These are phyloP conservation scores for Leishmania aethiopica DNA, from an alignment of 208 protist genomes.

Conservation along the genomic window DNA sequence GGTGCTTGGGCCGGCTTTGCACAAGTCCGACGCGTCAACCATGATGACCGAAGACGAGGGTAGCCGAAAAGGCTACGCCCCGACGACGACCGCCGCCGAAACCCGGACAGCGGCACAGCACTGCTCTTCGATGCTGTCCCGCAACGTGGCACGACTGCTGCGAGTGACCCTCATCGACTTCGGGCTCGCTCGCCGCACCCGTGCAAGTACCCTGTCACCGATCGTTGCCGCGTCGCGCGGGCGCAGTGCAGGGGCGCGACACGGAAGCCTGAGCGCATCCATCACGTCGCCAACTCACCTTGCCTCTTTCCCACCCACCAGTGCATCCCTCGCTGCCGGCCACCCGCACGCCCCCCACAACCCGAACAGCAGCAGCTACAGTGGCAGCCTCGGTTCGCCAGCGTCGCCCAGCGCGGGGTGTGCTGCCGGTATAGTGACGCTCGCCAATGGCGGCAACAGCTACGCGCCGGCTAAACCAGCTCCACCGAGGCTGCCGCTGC, in stretches of 20 bases:
- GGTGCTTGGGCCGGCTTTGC: slow-evolving; percentile 38
- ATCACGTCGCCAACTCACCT: slow-evolving; percentile 14
- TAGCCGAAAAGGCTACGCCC: background rate
- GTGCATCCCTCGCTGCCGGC: background rate
- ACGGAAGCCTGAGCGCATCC: slow-evolving; percentile 14
- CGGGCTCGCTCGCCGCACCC: slow-evolving; percentile 66
- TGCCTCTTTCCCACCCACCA: background rate
- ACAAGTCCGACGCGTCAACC: slow-evolving; percentile 23
- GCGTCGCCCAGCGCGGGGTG: background rate
- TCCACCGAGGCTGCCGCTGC: slow-evolving; percentile 2
- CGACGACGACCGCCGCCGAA: background rate
- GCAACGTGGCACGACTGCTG: slow-evolving; percentile 42
- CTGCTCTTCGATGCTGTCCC: slow-evolving; percentile 3
- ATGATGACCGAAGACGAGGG: background rate
- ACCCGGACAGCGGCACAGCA: slow-evolving; percentile 1
- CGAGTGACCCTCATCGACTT: slow-evolving; percentile 84
- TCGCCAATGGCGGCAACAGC: background rate
- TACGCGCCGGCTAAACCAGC: background rate
- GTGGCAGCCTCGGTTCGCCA: background rate
- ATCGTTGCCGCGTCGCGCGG: background rate
- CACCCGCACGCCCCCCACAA: background rate
- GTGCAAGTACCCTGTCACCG: slow-evolving; percentile 5
- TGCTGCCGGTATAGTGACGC: background rate
- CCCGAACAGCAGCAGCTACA: slow-evolving; percentile 1
- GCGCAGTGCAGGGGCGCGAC: background rate